A percentile compares a stretch with the other conserved stretches of the same genome.
Evolutionary conservation across 2,329 filamentous ascomycete species (phyloP).

Genomic region (Ceratocystis eucalypticola): DNA sequence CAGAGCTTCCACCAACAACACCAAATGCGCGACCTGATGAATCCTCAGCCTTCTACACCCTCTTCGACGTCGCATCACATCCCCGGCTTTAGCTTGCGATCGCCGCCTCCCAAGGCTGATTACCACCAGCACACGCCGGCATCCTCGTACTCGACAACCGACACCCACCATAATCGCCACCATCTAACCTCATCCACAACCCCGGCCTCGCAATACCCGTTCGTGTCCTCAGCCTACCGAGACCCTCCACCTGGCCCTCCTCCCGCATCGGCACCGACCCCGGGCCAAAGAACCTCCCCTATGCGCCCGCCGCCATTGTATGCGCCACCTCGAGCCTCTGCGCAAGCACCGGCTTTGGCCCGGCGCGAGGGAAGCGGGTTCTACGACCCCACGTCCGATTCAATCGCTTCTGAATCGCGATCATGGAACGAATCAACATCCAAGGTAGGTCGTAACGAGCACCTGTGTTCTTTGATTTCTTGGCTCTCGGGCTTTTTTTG

Average conservation of each 20-base stretch:
- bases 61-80: constrained; percentile 27
- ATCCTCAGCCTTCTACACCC: constrained; percentile 25
- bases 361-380: constrained; percentile 33
- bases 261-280: constrained; percentile 33
- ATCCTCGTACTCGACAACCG: not conserved
- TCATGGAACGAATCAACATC: constrained; percentile 36
- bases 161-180: not conserved
- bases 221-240: constrained; percentile 20
- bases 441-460: constrained; percentile 29
- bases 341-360: constrained; percentile 25
- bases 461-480: not conserved
- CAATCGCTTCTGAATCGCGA: constrained; percentile 32
- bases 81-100: constrained; percentile 37
- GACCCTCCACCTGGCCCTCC: constrained; percentile 24
- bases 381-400: constrained; percentile 42
- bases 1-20: constrained; percentile 23
- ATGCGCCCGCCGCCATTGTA: constrained; percentile 18
- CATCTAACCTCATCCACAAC: constrained; percentile 30
- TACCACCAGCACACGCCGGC: not conserved
- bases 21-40: constrained; percentile 35
- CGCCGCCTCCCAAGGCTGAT: constrained; percentile 27
- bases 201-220: constrained; percentile 31
- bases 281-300: constrained; percentile 28
- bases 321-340: constrained; percentile 21
- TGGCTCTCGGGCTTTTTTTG: not conserved